These are phyloP conservation scores for Pestalotiopsis sp. DNA, from an alignment of 2,329 filamentous ascomycete genomes.

Conservation along the genomic window DNA sequence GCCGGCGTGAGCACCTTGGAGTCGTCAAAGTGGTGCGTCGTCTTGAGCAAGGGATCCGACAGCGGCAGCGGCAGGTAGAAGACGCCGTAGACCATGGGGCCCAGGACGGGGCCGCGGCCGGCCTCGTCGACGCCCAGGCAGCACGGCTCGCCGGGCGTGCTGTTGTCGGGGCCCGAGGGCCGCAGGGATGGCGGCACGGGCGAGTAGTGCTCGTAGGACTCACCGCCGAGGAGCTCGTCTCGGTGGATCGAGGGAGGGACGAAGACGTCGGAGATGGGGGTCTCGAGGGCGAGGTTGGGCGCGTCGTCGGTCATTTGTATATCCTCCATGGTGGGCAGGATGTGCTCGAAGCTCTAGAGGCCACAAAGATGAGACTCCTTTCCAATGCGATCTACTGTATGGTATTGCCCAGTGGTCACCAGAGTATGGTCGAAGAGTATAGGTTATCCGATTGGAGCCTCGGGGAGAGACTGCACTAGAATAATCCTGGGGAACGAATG, in stretches of 20 bases:
- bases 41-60: conserved; percentile 73
- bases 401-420: too few species aligned
- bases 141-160: conserved; percentile 57
- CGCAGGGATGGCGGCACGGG: conserved; percentile 65
- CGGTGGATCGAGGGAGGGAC: conserved; percentile 71
- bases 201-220: conserved; percentile 74
- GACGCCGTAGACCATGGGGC: conserved; percentile 73
- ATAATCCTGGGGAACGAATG: not conserved
- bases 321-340: conserved; percentile 39
- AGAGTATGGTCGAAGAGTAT: too few species aligned
- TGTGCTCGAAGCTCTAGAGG: not conserved
- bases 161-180: conserved; percentile 29
- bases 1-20: conserved; percentile 85
- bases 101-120: conserved; percentile 90
- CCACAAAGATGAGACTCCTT: too few species aligned
- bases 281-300: conserved; percentile 34
- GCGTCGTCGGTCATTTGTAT: conserved; percentile 37
- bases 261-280: conserved; percentile 46
- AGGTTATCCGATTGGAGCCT: not conserved
- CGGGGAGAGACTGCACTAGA: not conserved
- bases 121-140: conserved; percentile 92
- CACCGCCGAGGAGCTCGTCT: conserved; percentile 60
- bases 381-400: too few species aligned
- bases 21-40: conserved; percentile 88
- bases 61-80: conserved; percentile 76